phyloP scores from a whole-genome alignment of 805 yeast genomes.

The Pichia manshurica region DNA sequence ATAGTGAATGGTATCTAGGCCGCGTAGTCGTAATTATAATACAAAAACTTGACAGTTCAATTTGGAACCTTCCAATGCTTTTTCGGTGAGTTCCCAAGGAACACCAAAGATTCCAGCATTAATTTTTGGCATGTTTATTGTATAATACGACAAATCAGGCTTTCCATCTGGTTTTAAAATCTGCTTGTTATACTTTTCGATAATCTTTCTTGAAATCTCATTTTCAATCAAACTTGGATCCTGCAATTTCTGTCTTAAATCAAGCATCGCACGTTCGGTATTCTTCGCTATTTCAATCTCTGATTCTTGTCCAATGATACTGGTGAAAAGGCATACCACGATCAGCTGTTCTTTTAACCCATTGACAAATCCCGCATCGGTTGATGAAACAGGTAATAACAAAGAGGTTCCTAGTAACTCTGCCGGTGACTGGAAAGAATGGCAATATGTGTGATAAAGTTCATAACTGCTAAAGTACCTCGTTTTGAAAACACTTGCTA shows the following conservation, averaged over 20 bases:
- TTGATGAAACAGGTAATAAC: conserved; percentile 33
- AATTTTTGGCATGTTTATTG: conserved; percentile 64
- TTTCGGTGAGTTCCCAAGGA: conserved; percentile 71
- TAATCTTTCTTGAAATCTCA: conserved; percentile 3
- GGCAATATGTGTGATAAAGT: conserved; percentile 42
- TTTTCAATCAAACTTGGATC: conserved; percentile 11
- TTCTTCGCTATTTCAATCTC: conserved; percentile 42
- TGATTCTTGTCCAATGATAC: conserved; percentile 46
- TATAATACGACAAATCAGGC: neutral
- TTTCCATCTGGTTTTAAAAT: neutral
- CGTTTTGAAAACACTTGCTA: conserved; percentile 53
- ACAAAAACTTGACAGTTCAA: conserved; percentile 43
- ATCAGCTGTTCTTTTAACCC: conserved; percentile 22
- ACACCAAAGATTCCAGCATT: conserved; percentile 77
- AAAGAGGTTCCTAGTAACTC: conserved; percentile 51
- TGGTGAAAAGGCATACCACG: conserved; percentile 72
- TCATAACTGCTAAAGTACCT: conserved; percentile 54
- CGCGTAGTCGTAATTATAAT: too few relatives aligned
- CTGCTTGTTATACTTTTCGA: neutral
- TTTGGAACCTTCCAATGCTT: conserved; percentile 34
- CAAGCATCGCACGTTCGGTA: conserved; percentile 46
- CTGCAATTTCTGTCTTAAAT: conserved; percentile 37
- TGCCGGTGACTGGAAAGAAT: conserved; percentile 17
- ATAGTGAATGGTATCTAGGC: too few relatives aligned
- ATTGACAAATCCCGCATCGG: conserved; percentile 31